Conservation (phyloP, 2,329 filamentous ascomycete genomes). For the Cryphonectria radicalis region DNA sequence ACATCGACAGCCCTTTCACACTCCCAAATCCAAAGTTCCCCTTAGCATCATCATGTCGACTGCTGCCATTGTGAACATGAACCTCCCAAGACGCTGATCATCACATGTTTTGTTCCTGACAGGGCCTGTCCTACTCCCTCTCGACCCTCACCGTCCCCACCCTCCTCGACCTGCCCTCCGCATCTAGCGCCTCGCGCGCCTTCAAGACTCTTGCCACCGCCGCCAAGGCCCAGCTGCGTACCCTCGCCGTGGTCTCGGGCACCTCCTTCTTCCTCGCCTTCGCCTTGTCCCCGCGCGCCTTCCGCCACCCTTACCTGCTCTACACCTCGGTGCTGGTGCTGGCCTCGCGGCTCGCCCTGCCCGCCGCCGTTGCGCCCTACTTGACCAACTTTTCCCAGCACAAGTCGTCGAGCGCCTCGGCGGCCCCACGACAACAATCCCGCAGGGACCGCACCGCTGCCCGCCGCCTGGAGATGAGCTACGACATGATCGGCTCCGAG, state of each 20-base stretch:
- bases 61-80: not conserved
- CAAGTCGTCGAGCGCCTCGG: constrained; percentile 18
- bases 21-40: not conserved
- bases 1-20: constrained; percentile 8
- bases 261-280: constrained; percentile 79
- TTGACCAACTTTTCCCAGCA: constrained; percentile 38
- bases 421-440: constrained; percentile 21
- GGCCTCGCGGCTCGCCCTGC: constrained; percentile 60
- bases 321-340: constrained; percentile 77
- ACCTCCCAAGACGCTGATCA: constrained; percentile 12
- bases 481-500: constrained; percentile 65
- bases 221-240: constrained; percentile 67
- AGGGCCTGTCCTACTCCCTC: constrained; percentile 90
- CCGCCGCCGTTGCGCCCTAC: constrained; percentile 53
- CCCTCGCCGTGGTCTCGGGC: constrained; percentile 70
- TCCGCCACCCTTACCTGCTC: constrained; percentile 85
- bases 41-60: not conserved
- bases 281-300: constrained; percentile 71
- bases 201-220: constrained; percentile 69
- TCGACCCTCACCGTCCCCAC: constrained; percentile 78
- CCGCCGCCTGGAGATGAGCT: constrained; percentile 69
- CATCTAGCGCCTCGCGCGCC: constrained; percentile 70
- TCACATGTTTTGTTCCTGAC: constrained; percentile 15
- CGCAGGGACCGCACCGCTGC: constrained; percentile 35
- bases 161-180: constrained; percentile 79